Conservation (phyloP, 768 basidiomycete species). For the Grammothele lineata region DNA sequence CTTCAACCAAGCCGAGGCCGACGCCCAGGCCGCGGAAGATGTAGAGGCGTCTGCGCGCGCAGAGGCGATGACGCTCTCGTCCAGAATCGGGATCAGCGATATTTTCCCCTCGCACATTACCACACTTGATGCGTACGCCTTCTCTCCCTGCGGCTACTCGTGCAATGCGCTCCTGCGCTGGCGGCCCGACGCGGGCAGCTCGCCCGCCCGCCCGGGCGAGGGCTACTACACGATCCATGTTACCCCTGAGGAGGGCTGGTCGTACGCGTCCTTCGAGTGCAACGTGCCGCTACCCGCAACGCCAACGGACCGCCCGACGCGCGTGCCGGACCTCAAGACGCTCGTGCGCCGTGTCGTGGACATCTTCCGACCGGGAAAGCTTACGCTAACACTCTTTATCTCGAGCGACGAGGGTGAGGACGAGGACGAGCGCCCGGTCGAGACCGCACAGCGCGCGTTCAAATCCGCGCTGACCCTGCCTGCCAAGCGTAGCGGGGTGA, state of each 20-base stretch:
- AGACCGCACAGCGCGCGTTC: constrained; percentile 73
- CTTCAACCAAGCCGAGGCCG: constrained; percentile 23
- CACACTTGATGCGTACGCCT: constrained; percentile 87
- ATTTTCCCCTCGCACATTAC: constrained; percentile 80
- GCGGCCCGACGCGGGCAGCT: constrained; percentile 35
- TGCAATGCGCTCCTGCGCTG: constrained; percentile 85
- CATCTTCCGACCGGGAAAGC: constrained; percentile 87
- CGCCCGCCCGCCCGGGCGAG: constrained; percentile 46
- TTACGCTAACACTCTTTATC: constrained; percentile 89
- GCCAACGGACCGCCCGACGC: constrained; percentile 28
- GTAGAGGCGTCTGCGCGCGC: constrained; percentile 9
- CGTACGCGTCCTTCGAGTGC: constrained; percentile 98
- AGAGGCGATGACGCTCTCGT: constrained; percentile 60
- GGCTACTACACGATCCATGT: constrained; percentile 99
- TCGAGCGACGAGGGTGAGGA: constrained; percentile 52
- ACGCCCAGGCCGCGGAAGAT: constrained; percentile 23
- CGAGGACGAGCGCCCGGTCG: constrained; percentile 54
- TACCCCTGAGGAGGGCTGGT: constrained; percentile 97
- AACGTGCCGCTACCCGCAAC: constrained; percentile 71
- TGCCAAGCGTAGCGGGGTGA: constrained; percentile 8
- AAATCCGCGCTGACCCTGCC: constrained; percentile 51
- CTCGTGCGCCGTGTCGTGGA: constrained; percentile 84
- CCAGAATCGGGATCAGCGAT: constrained; percentile 69
- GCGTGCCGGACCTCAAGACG: constrained; percentile 71
- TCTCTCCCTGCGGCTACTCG: constrained; percentile 94